phyloP scores from a whole-genome alignment of 495 filamentous ascomycete genomes.

The Hypoxylon intermedium region DNA sequence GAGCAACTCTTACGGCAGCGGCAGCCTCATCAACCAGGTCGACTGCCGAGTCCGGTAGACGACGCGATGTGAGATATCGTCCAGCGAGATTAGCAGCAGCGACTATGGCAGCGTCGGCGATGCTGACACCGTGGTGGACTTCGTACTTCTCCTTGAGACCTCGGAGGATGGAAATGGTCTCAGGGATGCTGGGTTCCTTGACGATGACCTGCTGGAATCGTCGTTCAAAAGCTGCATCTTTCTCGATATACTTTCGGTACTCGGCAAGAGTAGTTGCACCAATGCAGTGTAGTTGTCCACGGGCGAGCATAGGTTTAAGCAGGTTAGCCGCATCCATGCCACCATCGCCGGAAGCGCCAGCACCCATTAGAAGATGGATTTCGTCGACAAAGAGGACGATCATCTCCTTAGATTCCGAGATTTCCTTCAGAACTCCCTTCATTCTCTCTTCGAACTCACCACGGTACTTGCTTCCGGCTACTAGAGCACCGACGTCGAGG shows the following conservation, averaged over 20 bases:
- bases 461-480: conserved; percentile 96
- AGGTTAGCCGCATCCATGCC: conserved; percentile 99
- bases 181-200: conserved; percentile 84
- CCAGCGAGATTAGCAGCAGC: conserved; percentile 86
- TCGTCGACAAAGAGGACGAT: conserved; percentile 98
- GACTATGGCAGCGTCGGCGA: conserved; percentile 91
- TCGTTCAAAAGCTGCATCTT: conserved; percentile 96
- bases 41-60: conserved; percentile 94
- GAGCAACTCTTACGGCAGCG: conserved; percentile 88
- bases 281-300: conserved; percentile 96
- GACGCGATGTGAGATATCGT: conserved; percentile 86
- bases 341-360: conserved; percentile 89
- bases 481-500: conserved; percentile 90
- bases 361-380: conserved; percentile 98
- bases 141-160: conserved; percentile 97
- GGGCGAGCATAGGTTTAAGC: conserved; percentile 92
- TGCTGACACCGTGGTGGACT: conserved; percentile 96
- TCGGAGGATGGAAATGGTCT: conserved; percentile 96
- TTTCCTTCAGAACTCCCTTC: conserved; percentile 98
- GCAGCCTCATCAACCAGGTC: conserved; percentile 97
- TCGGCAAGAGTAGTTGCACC: conserved; percentile 94
- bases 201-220: conserved; percentile 98
- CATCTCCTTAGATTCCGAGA: conserved; percentile 93
- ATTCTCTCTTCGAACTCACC: conserved; percentile 99
- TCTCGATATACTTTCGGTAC: conserved; percentile 99